These are phyloP conservation scores for Penicillium cataractarum DNA, from an alignment of 495 filamentous ascomycete species.

Conservation along the genomic window DNA sequence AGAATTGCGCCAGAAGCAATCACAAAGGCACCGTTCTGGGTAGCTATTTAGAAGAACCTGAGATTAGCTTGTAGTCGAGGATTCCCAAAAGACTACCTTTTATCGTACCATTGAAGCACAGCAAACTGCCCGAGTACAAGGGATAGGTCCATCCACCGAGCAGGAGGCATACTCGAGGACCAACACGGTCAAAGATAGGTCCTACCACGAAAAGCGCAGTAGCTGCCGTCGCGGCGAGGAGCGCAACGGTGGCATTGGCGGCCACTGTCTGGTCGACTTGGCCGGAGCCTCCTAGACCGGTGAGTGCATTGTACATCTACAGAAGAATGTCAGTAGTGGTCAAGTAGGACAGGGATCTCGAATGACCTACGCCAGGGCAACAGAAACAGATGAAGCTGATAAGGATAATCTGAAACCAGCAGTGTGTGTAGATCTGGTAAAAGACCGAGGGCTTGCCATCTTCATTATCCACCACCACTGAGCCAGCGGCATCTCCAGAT, in stretches of 20 bases:
- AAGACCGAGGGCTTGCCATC: slow-evolving; percentile 15
- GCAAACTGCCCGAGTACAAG: slow-evolving; percentile 45
- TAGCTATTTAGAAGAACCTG: slow-evolving; percentile 48
- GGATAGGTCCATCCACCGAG: slow-evolving; percentile 50
- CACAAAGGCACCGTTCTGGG: slow-evolving; percentile 72
- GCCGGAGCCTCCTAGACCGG: slow-evolving; percentile 59
- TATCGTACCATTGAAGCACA: slow-evolving; percentile 41
- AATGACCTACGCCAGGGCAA: slow-evolving; percentile 62
- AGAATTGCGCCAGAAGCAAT: slow-evolving; percentile 63
- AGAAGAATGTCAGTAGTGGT: neutral
- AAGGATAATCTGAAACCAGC: slow-evolving; percentile 48
- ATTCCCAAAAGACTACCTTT: neutral
- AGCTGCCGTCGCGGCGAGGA: slow-evolving; percentile 42
- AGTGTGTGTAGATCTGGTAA: slow-evolving; percentile 35
- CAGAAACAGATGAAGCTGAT: slow-evolving; percentile 75
- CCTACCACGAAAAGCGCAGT: slow-evolving; percentile 49
- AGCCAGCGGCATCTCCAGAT: slow-evolving; percentile 3
- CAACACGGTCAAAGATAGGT: slow-evolving; percentile 46
- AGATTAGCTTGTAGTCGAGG: neutral
- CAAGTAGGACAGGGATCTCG: neutral
- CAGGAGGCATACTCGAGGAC: slow-evolving; percentile 43
- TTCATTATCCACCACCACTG: neutral
- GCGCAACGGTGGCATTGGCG: slow-evolving; percentile 47
- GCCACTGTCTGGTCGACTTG: slow-evolving; percentile 47
- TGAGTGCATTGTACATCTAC: slow-evolving; percentile 73